phyloP scores from a whole-genome alignment of 768 basidiomycete genomes.

The Pleurotus djamor region DNA sequence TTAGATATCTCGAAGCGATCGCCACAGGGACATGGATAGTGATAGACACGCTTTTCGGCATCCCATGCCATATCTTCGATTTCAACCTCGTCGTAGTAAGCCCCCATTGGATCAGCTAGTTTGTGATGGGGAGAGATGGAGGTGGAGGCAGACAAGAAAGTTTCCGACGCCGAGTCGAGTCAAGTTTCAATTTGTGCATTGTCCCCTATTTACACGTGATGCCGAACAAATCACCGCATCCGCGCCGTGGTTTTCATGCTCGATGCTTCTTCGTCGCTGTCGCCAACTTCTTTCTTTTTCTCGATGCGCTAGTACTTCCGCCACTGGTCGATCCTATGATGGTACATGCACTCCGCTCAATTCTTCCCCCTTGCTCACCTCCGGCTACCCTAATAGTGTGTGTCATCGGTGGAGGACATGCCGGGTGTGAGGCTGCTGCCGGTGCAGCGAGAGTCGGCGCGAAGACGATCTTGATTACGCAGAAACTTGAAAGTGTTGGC shows the following conservation, averaged over 20 bases:
- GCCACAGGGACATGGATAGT: slow-evolving; percentile 97
- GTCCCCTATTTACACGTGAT: too few species aligned
- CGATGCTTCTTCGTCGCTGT: too few species aligned
- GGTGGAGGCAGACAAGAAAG: not conserved
- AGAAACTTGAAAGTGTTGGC: slow-evolving; percentile 78
- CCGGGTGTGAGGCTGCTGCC: slow-evolving; percentile 89
- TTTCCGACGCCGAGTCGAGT: not conserved
- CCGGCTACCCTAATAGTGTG: slow-evolving; percentile 60
- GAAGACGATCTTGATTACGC: slow-evolving; percentile 77
- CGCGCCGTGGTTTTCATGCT: too few species aligned
- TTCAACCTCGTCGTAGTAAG: slow-evolving; percentile 95
- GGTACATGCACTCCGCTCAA: not conserved
- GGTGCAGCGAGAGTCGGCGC: slow-evolving; percentile 85
- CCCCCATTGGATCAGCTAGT: slow-evolving; percentile 59
- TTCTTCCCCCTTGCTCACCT: not conserved
- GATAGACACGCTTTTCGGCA: slow-evolving; percentile 74
- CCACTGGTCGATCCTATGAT: not conserved
- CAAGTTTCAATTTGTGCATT: not conserved
- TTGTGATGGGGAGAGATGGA: not conserved
- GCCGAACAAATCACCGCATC: too few species aligned
- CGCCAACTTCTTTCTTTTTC: too few species aligned
- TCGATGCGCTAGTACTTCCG: not conserved
- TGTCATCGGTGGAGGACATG: slow-evolving; percentile 90
- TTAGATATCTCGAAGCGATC: slow-evolving; percentile 96
- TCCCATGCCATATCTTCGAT: slow-evolving; percentile 98